phyloP scores from a whole-genome alignment of 1,284 basidiomycete species.

The Rhodotorula sp. region DNA sequence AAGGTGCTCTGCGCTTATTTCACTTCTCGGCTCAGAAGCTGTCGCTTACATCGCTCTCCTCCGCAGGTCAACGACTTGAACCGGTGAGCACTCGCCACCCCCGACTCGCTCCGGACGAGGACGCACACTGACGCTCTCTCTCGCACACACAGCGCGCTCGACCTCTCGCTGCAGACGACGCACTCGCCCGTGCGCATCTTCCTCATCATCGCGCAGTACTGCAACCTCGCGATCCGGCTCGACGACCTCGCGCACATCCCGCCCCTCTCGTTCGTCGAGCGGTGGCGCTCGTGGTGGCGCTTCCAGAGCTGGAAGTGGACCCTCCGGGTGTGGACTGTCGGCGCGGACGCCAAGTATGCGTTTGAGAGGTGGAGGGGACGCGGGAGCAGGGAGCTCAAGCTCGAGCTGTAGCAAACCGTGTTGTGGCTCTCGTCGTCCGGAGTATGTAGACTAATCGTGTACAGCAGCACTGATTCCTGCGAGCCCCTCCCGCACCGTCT shows the following conservation, averaged over 20 bases:
- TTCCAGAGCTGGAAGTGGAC: constrained; percentile 39
- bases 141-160: constrained; percentile 59
- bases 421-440: background rate
- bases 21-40: background rate
- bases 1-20: constrained; percentile 55
- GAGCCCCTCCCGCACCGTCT: too few relatives aligned
- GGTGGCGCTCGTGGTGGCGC: constrained; percentile 33
- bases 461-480: too few relatives aligned
- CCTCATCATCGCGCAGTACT: constrained; percentile 88
- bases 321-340: constrained; percentile 19
- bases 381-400: constrained; percentile 6
- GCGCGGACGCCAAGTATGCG: constrained; percentile 22
- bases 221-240: constrained; percentile 78
- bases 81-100: too few relatives aligned
- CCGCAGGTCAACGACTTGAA: constrained; percentile 44
- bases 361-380: constrained; percentile 1
- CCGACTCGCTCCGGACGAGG: too few relatives aligned
- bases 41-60: constrained; percentile 70
- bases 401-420: background rate
- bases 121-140: constrained; percentile 66
- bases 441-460: too few relatives aligned
- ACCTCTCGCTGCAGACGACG: constrained; percentile 59
- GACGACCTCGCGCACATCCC: constrained; percentile 64
- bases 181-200: constrained; percentile 72
- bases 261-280: constrained; percentile 42